Conservation (phyloP, 2,329 filamentous ascomycete genomes). For the Paecilomyces sp. region DNA sequence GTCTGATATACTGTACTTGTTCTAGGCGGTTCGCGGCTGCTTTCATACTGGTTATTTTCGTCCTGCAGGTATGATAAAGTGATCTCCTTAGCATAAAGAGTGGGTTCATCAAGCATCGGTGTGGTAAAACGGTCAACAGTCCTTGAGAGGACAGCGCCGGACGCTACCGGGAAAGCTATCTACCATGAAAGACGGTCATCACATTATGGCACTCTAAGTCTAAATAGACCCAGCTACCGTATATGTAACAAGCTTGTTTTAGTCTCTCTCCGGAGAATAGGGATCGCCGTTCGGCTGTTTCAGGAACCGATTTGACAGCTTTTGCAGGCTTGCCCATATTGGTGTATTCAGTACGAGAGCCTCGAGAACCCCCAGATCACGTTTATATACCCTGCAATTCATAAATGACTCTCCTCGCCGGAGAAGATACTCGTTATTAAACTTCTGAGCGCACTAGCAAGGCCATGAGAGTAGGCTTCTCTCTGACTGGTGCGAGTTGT, state of each 20-base stretch:
- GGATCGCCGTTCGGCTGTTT: not conserved
- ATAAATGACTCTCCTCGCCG: too few species aligned
- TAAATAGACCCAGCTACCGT: too few species aligned
- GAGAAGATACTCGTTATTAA: too few species aligned
- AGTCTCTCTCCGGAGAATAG: not conserved
- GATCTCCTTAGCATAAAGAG: not conserved
- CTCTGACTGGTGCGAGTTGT: not conserved
- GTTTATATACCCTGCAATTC: too few species aligned
- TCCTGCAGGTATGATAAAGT: not conserved
- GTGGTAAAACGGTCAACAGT: not conserved
- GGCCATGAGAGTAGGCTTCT: too few species aligned
- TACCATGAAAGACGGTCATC: not conserved
- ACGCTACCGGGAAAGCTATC: not conserved
- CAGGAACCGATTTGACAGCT: not conserved
- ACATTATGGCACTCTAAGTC: too few species aligned
- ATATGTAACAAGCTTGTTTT: not conserved
- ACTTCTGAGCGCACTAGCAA: too few species aligned
- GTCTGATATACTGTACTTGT: not conserved
- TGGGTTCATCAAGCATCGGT: not conserved
- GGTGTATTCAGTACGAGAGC: not conserved
- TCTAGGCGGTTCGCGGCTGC: not conserved
- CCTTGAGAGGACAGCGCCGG: not conserved
- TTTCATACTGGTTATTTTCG: not conserved
- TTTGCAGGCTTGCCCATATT: not conserved
- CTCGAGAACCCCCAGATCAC: too few species aligned